Conservation (phyloP, 75 land plant genomes). For the Selaginella moellendorffii region DNA sequence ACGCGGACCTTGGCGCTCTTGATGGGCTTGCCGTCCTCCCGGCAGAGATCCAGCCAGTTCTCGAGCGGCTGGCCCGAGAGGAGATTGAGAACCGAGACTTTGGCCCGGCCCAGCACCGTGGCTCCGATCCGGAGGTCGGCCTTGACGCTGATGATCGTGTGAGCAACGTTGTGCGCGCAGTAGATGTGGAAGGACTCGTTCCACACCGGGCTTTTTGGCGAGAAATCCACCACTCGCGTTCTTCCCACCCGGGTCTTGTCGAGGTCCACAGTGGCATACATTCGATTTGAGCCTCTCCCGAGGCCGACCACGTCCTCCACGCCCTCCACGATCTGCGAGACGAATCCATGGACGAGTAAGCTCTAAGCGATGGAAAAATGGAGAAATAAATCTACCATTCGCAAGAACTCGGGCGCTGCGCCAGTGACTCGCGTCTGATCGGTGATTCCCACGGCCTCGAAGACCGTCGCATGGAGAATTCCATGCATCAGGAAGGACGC, state of each 20-base stretch:
- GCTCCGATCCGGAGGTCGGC: conserved; percentile 57
- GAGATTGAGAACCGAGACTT: conserved; percentile 45
- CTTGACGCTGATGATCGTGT: conserved; percentile 53
- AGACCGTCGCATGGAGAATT: conserved; percentile 61
- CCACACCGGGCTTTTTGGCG: conserved; percentile 41
- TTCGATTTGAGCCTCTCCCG: conserved; percentile 39
- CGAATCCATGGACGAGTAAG: no score
- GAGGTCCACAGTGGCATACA: conserved; percentile 74
- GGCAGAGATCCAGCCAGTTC: conserved; percentile 4
- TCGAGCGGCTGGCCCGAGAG: conserved; percentile 9
- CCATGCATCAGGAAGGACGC: conserved; percentile 61
- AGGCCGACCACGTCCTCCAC: background rate
- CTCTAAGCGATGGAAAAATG: no score
- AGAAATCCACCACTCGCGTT: conserved; percentile 36
- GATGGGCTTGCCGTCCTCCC: background rate
- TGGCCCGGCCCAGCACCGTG: conserved; percentile 60
- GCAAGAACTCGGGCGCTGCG: conserved; percentile 21
- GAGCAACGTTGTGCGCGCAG: conserved; percentile 57
- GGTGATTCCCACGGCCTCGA: conserved; percentile 41
- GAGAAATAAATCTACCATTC: conserved; percentile 38
- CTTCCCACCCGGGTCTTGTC: conserved; percentile 62
- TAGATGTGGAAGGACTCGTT: conserved; percentile 79
- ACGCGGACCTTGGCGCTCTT: background rate
- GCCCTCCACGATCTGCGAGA: background rate
- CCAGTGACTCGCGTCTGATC: conserved; percentile 19